Percentiles rank a stretch among this genome's conserved stretches.
These are phyloP conservation scores for Hymenoscyphus repandus DNA, from an alignment of 2,329 filamentous ascomycete genomes.

Conservation along the genomic window DNA sequence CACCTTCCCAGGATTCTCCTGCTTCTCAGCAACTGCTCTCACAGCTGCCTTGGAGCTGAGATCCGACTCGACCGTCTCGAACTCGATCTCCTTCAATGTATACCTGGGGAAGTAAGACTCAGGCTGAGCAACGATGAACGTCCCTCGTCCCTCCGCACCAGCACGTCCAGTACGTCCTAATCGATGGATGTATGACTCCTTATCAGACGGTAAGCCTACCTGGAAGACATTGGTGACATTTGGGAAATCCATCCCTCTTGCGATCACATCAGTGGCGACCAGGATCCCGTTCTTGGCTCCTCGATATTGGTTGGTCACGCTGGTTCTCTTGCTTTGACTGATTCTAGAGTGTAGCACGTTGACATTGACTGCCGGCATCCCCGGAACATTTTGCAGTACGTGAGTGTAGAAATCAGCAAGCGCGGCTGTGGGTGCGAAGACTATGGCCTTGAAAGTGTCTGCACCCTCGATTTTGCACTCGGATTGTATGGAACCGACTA, in stretches of 20 bases:
- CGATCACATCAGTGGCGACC: constrained; percentile 75
- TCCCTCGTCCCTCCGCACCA: constrained; percentile 67
- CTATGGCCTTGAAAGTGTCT: constrained; percentile 81
- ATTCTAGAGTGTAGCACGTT: constrained; percentile 71
- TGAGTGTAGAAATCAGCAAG: constrained; percentile 61
- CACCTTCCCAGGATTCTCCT: constrained; percentile 43
- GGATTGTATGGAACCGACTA: constrained; percentile 69
- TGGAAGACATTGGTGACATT: constrained; percentile 77
- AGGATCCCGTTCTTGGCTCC: constrained; percentile 56
- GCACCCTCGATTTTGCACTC: constrained; percentile 43
- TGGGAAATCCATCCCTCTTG: constrained; percentile 79
- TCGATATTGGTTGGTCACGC: constrained; percentile 68
- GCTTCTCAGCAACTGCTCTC: constrained; percentile 33
- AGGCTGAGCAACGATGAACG: constrained; percentile 54
- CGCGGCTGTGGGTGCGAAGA: constrained; percentile 80
- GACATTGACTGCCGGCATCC: constrained; percentile 27
- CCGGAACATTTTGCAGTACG: constrained; percentile 40
- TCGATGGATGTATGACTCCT: constrained; percentile 72
- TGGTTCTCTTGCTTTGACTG: constrained; percentile 63
- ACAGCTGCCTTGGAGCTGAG: constrained; percentile 40
- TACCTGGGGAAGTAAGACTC: constrained; percentile 49
- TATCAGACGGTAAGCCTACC: constrained; percentile 56
- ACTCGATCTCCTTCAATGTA: constrained; percentile 48
- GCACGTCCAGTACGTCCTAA: constrained; percentile 73
- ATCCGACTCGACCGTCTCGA: constrained; percentile 42